These are phyloP conservation scores for Mesembryanthemum crystallinum DNA, from an alignment of 148 eudicot species.

Conservation along the genomic window DNA sequence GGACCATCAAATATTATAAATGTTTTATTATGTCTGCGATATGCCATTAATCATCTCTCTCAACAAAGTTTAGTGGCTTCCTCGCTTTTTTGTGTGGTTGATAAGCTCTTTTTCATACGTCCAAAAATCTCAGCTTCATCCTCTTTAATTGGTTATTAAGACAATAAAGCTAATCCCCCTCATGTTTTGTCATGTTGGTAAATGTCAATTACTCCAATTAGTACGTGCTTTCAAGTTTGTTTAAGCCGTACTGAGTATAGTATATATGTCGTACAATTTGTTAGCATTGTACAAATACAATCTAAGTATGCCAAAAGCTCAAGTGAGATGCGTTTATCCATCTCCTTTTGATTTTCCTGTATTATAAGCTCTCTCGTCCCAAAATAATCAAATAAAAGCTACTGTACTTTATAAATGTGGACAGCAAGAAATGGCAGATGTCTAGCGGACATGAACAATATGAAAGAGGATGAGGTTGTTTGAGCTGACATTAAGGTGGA, in stretches of 20 bases:
- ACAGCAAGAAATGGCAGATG: too few relatives aligned
- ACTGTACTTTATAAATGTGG: too few relatives aligned
- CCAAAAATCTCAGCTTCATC: not conserved
- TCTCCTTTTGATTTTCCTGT: too few relatives aligned
- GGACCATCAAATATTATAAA: conserved; percentile 12
- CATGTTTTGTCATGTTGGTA: conserved; percentile 18
- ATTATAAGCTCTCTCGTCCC: too few relatives aligned
- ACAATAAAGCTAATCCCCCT: not conserved
- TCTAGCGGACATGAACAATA: too few relatives aligned
- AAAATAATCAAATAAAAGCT: too few relatives aligned
- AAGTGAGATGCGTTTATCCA: too few relatives aligned
- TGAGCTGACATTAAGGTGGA: too few relatives aligned
- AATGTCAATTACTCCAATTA: conserved; percentile 28
- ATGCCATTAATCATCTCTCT: conserved; percentile 4
- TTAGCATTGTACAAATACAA: too few relatives aligned
- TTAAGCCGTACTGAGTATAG: not conserved
- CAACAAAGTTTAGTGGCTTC: conserved; percentile 30
- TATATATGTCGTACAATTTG: too few relatives aligned
- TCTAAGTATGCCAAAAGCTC: too few relatives aligned
- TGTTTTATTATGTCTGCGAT: conserved; percentile 17
- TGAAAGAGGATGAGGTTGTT: too few relatives aligned
- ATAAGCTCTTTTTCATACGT: not conserved
- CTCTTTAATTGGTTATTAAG: conserved; percentile 6
- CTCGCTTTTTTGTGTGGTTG: conserved; percentile 20
- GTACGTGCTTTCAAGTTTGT: not conserved